Evolutionary conservation across 805 yeast species (phyloP), one percentile per base, ranked within the genome.

Genomic region (Kodamaea kaohsiungensis): DNA sequence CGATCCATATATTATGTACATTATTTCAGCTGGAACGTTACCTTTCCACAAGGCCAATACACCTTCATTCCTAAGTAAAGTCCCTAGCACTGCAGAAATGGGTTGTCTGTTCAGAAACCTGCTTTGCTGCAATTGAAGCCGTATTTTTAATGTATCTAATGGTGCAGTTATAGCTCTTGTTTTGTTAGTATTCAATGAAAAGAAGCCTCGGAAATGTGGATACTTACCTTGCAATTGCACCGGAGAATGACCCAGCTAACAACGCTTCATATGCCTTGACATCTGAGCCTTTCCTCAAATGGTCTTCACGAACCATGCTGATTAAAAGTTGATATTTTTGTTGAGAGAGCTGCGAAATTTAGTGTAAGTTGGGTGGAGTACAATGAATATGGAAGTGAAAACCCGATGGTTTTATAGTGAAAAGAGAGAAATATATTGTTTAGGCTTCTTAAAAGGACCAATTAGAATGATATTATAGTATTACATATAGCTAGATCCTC

Each of bases 41-140:
- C 99, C 99, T 67, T 91, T 92, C 98, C 98, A 95, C n/a, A 93
- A 75, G 0, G 91, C 93, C 12, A 68, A 56, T 0, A 86, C 43
- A 1, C 96, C 96, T 68, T 93, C 98, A 35, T 82, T 76, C 16
- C 67, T 65, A 1, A 79, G 57, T 1, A 91, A 78, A 1, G 73
- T 67, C 12, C 56, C 57, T 47, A 83, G 66, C 0, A 2, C 82
- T 78, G 9, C 61, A 12, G 15, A 12, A 7, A 30, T 51, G 42
- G 42, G 49, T 51, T 6, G 53, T 4, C 59, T 46, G 16, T 58
- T 16, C 55, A 53, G 49, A 51, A 38, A 61, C 1, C 62, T 61
- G 6, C 59, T 51, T 0, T 73, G 70, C 56, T 81, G 85, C 1
- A 89, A 71, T 65, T 89, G 96, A 38, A 88, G 73, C 51, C 96